Evolutionary conservation across 2,329 filamentous ascomycete genomes (phyloP).

Genomic region (Uncinocarpus reesii): DNA sequence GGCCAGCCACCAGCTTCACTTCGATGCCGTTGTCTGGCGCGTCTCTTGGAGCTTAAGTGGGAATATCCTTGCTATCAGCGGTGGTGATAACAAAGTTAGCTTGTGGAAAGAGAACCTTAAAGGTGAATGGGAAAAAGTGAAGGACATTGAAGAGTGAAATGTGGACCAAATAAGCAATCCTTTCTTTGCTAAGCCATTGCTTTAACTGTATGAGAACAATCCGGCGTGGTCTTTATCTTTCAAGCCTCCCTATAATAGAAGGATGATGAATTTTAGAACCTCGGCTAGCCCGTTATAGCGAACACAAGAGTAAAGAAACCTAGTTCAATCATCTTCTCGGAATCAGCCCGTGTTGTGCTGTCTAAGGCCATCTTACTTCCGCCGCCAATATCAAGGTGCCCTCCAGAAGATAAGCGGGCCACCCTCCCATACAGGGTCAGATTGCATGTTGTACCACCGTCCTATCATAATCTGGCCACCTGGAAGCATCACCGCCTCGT

Average conservation of each 20-base stretch:
- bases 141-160: constrained; percentile 81
- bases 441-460: constrained; percentile 35
- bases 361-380: too few species aligned
- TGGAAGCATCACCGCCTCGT: constrained; percentile 41
- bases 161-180: not conserved
- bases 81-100: constrained; percentile 91
- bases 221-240: too few species aligned
- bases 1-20: constrained; percentile 74
- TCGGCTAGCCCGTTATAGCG: too few species aligned
- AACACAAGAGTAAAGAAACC: too few species aligned
- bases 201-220: too few species aligned
- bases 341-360: not conserved
- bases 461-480: constrained; percentile 41
- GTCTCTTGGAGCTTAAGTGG: constrained; percentile 97
- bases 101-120: constrained; percentile 97
- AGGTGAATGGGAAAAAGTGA: constrained; percentile 94
- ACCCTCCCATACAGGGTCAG: constrained; percentile 12
- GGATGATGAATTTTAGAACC: too few species aligned
- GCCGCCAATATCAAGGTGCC: not conserved
- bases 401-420: constrained; percentile 30
- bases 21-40: constrained; percentile 85
- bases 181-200: too few species aligned
- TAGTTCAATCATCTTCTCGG: too few species aligned
- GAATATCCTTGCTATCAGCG: constrained; percentile 88
- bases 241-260: too few species aligned